Base-by-base conservation (phyloP, 176 grass and related monocot species). In the Phoenix roebelenii region DNA sequence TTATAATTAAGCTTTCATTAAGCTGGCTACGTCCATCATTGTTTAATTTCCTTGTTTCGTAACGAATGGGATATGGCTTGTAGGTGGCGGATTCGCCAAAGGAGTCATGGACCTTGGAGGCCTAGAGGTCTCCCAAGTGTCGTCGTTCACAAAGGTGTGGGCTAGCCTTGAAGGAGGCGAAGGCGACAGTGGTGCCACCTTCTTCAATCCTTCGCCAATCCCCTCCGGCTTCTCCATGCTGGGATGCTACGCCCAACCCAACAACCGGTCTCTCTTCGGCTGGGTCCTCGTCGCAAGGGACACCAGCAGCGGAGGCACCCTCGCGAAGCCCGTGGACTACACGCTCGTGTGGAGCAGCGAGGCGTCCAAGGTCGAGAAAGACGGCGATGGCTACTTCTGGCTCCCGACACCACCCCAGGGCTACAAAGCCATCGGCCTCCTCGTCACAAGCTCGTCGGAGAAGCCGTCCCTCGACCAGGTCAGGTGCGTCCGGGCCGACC, bases 181-280 rank as follows among this genome's bases (percentile, higher is more conserved):
- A 5, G 83, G 85, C 19, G 61, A 69, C 64, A 25, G 28, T 16
- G 87, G 92, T 15, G 72, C 75, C 53, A 74, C 75, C 72, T 88
- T 90, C 80, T 87, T 91, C 66, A 63, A 71, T 57, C 87, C 92
- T 1, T 18, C 75, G 4, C 58, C 68, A 5, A n/a, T 96, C 9
- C 83, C 83, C 4, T 3, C 52, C 15, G 91, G 83, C 10, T 87
- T 90, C 66, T 77, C 24, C 66, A 22, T 78, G 22, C 72, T 97
- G 2, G 87, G 87, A 2, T 66, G 77, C 63, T 97, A 97, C 65
- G 80, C 72, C 5, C 84, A 97, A 44, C 69, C 87, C 58, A 97
- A 97, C 78, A 83, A 78, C 69, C 63, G 71, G 1, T 73, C 66
- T 3, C 75, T 91, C 54, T 91, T 61, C 17, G 87, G 80, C 22